Evolutionary conservation across 176 grass and related monocot species (phyloP), one percentile per base, ranked within the genome.

Genomic region (Carex scoparia): DNA sequence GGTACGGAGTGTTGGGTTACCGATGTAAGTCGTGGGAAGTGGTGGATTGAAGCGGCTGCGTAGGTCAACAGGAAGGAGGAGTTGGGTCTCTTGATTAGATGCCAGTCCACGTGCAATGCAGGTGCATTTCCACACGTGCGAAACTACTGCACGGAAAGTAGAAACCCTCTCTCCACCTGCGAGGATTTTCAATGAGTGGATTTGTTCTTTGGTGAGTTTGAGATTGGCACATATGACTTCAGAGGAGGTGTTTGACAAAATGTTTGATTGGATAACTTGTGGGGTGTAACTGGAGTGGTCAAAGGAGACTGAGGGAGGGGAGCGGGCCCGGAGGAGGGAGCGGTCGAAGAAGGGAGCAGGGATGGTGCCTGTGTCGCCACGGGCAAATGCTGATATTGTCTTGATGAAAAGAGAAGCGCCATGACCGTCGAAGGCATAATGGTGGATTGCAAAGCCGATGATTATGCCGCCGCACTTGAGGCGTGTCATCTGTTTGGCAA

Each of bases 231-330:
- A 61, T 4, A 63, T 7, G n/a, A 81, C 79, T 0, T 87, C 82
- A 0, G 87, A 85, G 1, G 53, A 12, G 66, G 87, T 76, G 61
- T 86, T 88, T 27, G 88, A 88, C 68, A 86, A 81, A 32, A 10
- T 32, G 7, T 77, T 56, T 27, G 48, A 55, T 77, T 56, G 48
- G n/a, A 32, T 9, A 55, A 13, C 5, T 32, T 77, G 56, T 4
- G 89, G 91, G 30, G 89, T 88, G 87, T 91, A 95, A 61, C 91
- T 91, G 30, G 87, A 91, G 84, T 96, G 94, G 80, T 93, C 89
- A 49, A 81, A 91, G 77, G 85, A 69, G 69, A 87, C 58, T 54
- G 82, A 75, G 46, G 88, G 87, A 7, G 91, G 93, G 16, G 85
- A 95, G 37, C 93, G 93, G 54, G 85, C 60, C 18, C 87, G 92